Conservation (phyloP, 495 filamentous ascomycete genomes). For the Amorphotheca resinae region DNA sequence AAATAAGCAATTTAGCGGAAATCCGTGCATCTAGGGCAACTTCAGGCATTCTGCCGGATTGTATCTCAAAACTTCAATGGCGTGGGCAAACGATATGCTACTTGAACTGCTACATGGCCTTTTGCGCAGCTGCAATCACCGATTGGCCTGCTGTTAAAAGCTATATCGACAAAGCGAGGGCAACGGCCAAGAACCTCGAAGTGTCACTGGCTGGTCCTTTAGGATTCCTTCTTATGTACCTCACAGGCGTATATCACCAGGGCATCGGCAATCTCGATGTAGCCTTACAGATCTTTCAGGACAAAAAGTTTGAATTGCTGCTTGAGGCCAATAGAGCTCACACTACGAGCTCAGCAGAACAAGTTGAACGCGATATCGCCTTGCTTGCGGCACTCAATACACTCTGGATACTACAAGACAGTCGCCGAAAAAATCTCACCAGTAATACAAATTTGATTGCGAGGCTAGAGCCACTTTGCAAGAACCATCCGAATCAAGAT, state of each 20-base stretch:
- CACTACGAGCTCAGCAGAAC: conserved; percentile 27
- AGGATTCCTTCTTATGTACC: conserved; percentile 44
- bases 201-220: conserved; percentile 24
- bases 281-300: conserved; percentile 55
- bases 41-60: conserved; percentile 30
- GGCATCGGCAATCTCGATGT: conserved; percentile 55
- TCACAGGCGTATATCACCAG: conserved; percentile 65
- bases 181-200: conserved; percentile 19
- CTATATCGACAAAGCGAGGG: conserved; percentile 28
- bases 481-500: conserved; percentile 53
- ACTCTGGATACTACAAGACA: conserved; percentile 67
- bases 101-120: conserved; percentile 32
- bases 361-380: conserved; percentile 55
- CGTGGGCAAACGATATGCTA: conserved; percentile 32
- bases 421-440: conserved; percentile 34
- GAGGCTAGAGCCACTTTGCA: conserved; percentile 54
- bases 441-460: conserved; percentile 44
- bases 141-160: conserved; percentile 34
- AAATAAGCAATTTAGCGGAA: background rate
- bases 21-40: background rate
- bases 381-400: conserved; percentile 72
- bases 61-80: conserved; percentile 30
- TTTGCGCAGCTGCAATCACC: conserved; percentile 32
- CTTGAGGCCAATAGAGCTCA: conserved; percentile 25
- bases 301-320: conserved; percentile 39